Conservation (phyloP, 306 rosid genomes). For the Castanopsis chinensis region DNA sequence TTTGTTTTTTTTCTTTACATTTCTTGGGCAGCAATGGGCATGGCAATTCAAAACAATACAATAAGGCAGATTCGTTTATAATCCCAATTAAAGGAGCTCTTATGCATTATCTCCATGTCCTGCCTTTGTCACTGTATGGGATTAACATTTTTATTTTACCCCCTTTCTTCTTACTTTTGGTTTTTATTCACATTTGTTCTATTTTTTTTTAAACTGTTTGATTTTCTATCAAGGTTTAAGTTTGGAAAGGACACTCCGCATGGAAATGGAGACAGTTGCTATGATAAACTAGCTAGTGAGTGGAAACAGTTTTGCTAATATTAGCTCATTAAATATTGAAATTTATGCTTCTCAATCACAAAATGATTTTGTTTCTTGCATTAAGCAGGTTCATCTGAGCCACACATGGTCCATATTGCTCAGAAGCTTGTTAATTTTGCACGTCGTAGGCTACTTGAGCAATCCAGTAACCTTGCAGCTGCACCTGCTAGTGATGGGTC, state of each 20-base stretch:
- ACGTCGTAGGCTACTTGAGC: constrained; percentile 69
- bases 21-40: constrained; percentile 61
- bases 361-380: constrained; percentile 16
- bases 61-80: constrained; percentile 24
- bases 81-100: constrained; percentile 45
- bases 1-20: constrained; percentile 28
- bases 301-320: constrained; percentile 12
- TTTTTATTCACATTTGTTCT: constrained; percentile 18
- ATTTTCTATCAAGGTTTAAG: constrained; percentile 47
- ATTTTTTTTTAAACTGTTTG: constrained; percentile 24
- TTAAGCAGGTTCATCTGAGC: constrained; percentile 41
- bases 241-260: constrained; percentile 28
- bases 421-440: constrained; percentile 23
- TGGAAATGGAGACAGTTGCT: constrained; percentile 27
- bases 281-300: constrained; percentile 52
- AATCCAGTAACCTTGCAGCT: constrained; percentile 71
- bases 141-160: constrained; percentile 2
- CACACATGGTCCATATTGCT: constrained; percentile 20
- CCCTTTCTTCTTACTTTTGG: constrained; percentile 17
- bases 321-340: neutral
- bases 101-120: constrained; percentile 36
- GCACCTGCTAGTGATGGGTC: constrained; percentile 38
- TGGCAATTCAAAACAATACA: constrained; percentile 39
- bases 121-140: constrained; percentile 49
- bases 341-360: neutral